A percentile compares a stretch with the other conserved stretches of the same genome.
These are phyloP conservation scores for Xylariaceae sp. DNA, from an alignment of 2,329 filamentous ascomycete species.

Conservation along the genomic window DNA sequence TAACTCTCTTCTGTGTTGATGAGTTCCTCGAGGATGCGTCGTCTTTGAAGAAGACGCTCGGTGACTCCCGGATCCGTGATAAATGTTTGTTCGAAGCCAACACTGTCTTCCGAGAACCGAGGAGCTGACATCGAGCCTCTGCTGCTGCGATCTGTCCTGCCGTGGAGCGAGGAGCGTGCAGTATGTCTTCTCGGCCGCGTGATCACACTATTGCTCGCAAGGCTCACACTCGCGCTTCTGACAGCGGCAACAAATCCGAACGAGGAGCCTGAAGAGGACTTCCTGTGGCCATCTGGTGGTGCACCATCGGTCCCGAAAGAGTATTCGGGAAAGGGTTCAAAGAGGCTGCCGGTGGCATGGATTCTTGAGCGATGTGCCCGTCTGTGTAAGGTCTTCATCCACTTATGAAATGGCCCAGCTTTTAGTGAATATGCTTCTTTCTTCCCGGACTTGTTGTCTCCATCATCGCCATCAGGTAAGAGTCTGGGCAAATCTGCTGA, in stretches of 20 bases:
- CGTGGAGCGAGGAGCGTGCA: constrained; percentile 54
- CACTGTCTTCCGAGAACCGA: constrained; percentile 68
- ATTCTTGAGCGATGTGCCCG: constrained; percentile 50
- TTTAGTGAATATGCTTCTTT: constrained; percentile 9
- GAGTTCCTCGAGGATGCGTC: constrained; percentile 82
- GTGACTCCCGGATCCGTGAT: constrained; percentile 69
- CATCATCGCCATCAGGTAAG: constrained; percentile 30
- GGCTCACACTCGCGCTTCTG: constrained; percentile 78
- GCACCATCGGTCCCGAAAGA: constrained; percentile 31
- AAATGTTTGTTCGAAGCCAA: constrained; percentile 57
- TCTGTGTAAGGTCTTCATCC: constrained; percentile 71
- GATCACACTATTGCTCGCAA: constrained; percentile 71
- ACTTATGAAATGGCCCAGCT: constrained; percentile 65
- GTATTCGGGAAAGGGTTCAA: constrained; percentile 40
- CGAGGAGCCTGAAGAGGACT: constrained; percentile 73
- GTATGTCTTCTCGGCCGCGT: constrained; percentile 60
- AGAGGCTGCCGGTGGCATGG: constrained; percentile 20
- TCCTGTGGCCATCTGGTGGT: constrained; percentile 47
- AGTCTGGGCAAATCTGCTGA: constrained; percentile 31
- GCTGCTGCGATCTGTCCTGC: constrained; percentile 65
- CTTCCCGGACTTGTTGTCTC: constrained; percentile 5
- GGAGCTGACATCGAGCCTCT: constrained; percentile 60
- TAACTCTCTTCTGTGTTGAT: constrained; percentile 87
- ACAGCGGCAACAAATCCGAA: constrained; percentile 79
- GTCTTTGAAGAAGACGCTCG: constrained; percentile 72